Evolutionary conservation across 768 basidiomycete genomes (phyloP), one percentile per base, ranked within the genome.

Genomic region (Gloeostereum incarnatum): DNA sequence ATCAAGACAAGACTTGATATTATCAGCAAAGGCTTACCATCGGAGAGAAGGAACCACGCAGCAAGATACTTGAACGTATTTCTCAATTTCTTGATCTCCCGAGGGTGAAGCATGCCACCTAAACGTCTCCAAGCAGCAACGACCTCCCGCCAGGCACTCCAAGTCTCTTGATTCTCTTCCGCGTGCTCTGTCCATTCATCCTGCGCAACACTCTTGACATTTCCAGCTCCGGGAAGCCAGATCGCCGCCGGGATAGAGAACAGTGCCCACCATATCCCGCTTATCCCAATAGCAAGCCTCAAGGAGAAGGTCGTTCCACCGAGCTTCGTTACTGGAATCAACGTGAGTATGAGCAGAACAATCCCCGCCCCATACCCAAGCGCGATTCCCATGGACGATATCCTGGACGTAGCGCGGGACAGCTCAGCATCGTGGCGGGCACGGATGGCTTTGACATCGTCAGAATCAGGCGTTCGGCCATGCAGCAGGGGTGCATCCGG

Each of bases 11-110:
- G 37, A 18, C 36, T 19, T 13, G n/a, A 18, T 36, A 9, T 20
- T 17, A 11, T 36, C 4, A 17, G 7, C 14, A 42, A 22, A 13
- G 21, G 57, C 73, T 31, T 37, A 86, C 90, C 88, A 50, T 98
- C 93, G 1, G 86, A 89, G 17, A 98, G 73, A 9, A 98, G 69
- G 55, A 96, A 93, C 92, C 93, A 97, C 0, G 94, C 90, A 4
- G 80, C 73, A 30, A 97, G 78, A 49, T 89, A 97, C 47, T 72
- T 72, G 66, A 93, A 98, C 1, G 92, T 91, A 50, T 90, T 81
- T 21, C 72, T 69, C 11, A 97, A 65, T 37, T 72, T 71, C 54
- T 71, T 72, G 27, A 93, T 76, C 52, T 94, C 81, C 6, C 59
- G 61, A 68, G 75, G 80, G 1, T 65, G 66, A 16, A 97, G 63